Base-by-base conservation (phyloP, 129 eudicot species). In the Artemisia argyi region DNA sequence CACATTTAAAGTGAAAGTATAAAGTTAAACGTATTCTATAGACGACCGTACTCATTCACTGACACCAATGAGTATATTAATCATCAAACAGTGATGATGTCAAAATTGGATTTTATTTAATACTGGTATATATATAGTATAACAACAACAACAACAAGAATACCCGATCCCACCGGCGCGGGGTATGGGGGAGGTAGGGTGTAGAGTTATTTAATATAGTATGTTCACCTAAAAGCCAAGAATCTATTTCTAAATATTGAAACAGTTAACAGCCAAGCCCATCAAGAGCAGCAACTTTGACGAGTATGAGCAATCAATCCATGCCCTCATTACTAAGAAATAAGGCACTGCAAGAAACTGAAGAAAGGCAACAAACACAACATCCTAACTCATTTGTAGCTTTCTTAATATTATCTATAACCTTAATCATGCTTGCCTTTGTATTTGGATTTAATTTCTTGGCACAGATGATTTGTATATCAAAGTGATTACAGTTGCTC, bases 351-450 rank as follows among this genome's bases (percentile, higher is more conserved):
- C 46, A 39, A 39, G 46, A 39, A 39, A 39, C 11, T 39, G 46
- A 39, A 7, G 2, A 8, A 39, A 39, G 46, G 46, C 11, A 39
- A 39, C 46, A 39, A 26, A 68, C 61, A 15, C 15, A 14, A 67
- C 3, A 3, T 49, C 52, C 52, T 49, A 48, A 49, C 59, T 67
- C 60, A 49, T 10, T 20, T 50, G n/a, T 51, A n/a, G 60, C 61
- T 3, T 51, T 68, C 73, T 24, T 68, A 28, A 28, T 8, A 68
- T 68, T 22, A 47, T 66, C 42, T 47, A 66, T 48, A 68, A 68
- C 60, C 60, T 68, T 68, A 51, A 51, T 10, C 48, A 24, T 22
- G 73, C 73, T 68, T 50, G 73, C 61, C 73, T 50, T 15, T 66
- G 49, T 66, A 22, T 66, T 48, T 66, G 44, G 20, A 24, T 66